Conservation (phyloP, 179 eudicot species). For the Patellifolia procumbens region DNA sequence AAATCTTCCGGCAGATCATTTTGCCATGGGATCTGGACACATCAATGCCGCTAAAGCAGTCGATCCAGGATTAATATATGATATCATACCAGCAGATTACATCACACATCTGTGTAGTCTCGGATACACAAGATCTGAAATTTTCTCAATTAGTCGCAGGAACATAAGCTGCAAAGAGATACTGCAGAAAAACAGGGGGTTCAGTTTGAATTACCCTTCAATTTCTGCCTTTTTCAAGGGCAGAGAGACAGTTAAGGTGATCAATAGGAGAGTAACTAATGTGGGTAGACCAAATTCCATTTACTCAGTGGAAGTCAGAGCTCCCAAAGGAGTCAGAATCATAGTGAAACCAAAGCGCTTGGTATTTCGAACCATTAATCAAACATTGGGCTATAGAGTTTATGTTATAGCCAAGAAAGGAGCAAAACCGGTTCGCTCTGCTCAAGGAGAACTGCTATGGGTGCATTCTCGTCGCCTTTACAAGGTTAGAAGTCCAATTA, state of each 20-base stretch:
- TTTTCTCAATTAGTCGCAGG: conserved; percentile 72
- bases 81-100: conserved; percentile 68
- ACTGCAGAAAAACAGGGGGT: conserved; percentile 49
- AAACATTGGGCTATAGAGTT: conserved; percentile 66
- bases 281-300: conserved; percentile 77
- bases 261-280: conserved; percentile 64
- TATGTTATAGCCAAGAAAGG: conserved; percentile 58
- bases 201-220: conserved; percentile 87
- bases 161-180: conserved; percentile 68
- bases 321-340: conserved; percentile 68
- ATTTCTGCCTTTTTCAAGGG: conserved; percentile 61
- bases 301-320: conserved; percentile 67
- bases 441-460: conserved; percentile 76
- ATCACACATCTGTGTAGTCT: conserved; percentile 71
- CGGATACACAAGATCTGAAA: conserved; percentile 56
- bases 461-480: conserved; percentile 40
- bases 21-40: conserved; percentile 84
- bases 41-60: conserved; percentile 71
- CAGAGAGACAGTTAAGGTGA: conserved; percentile 48
- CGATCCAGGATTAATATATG: conserved; percentile 86
- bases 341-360: conserved; percentile 62
- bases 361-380: conserved; percentile 44
- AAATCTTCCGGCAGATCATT: conserved; percentile 50
- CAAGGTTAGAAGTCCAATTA: conserved; percentile 81
- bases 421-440: conserved; percentile 21